phyloP scores from a whole-genome alignment of 2,329 filamentous ascomycete species.

The Rutstroemia sp. region DNA sequence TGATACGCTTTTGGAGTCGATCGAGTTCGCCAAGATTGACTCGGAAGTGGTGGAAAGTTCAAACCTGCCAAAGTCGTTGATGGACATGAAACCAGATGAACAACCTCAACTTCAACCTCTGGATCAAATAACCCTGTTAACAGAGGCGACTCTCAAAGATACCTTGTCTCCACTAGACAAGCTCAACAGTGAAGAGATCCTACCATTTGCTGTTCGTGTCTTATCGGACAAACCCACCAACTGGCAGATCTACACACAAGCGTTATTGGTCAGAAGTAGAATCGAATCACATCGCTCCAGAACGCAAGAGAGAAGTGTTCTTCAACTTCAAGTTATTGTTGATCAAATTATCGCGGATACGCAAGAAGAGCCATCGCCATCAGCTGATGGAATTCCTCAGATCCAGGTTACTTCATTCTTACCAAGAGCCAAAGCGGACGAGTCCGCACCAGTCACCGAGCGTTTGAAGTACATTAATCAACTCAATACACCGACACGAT shows the following conservation, averaged over 20 bases:
- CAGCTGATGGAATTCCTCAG: slow-evolving; percentile 30
- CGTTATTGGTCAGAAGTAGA: slow-evolving; percentile 77
- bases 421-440: slow-evolving; percentile 63
- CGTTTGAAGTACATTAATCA: slow-evolving; percentile 79
- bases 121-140: slow-evolving; percentile 85
- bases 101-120: slow-evolving; percentile 77
- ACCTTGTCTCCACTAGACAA: slow-evolving; percentile 76
- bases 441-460: slow-evolving; percentile 70
- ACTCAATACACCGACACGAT: slow-evolving; percentile 75
- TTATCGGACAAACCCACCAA: slow-evolving; percentile 85
- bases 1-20: slow-evolving; percentile 83
- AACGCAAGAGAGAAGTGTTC: slow-evolving; percentile 79
- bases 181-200: slow-evolving; percentile 84
- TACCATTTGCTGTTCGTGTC: slow-evolving; percentile 85
- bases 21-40: slow-evolving; percentile 62
- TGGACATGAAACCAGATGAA: slow-evolving; percentile 62
- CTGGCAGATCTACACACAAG: slow-evolving; percentile 97
- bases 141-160: slow-evolving; percentile 82
- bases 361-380: slow-evolving; percentile 18
- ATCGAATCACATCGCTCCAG: slow-evolving; percentile 84
- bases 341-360: slow-evolving; percentile 94
- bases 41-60: slow-evolving; percentile 33
- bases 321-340: slow-evolving; percentile 91
- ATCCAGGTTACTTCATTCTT: slow-evolving; percentile 69
- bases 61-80: slow-evolving; percentile 54